Conservation (phyloP, 1,284 basidiomycete genomes). For the Acaromyces ingoldii region DNA sequence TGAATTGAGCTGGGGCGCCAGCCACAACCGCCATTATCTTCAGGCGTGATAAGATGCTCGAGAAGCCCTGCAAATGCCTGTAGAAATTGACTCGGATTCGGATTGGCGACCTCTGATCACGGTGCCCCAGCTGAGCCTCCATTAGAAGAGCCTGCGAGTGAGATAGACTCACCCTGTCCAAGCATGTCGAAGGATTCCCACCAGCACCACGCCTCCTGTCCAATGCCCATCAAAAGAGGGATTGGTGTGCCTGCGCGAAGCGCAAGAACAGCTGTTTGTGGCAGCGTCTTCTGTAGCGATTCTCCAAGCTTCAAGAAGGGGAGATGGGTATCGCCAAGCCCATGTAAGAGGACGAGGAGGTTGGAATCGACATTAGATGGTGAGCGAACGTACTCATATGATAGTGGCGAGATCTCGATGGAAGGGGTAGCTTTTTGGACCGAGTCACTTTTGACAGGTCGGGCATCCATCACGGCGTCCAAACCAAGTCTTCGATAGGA, state of each 20-base stretch:
- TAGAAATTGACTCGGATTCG: slow-evolving; percentile 68
- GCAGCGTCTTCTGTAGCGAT: slow-evolving; percentile 63
- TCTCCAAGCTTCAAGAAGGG: slow-evolving; percentile 71
- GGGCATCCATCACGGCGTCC: too few species aligned
- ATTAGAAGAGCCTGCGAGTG: too few species aligned
- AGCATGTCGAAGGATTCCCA: slow-evolving; percentile 75
- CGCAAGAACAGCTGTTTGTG: slow-evolving; percentile 76
- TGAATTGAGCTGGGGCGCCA: slow-evolving; percentile 71
- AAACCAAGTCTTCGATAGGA: too few species aligned
- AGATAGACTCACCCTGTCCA: slow-evolving; percentile 59
- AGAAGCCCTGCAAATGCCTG: slow-evolving; percentile 60
- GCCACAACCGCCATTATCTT: slow-evolving; percentile 57
- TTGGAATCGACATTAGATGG: slow-evolving; percentile 81
- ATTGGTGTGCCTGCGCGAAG: slow-evolving; percentile 75
- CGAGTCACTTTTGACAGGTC: too few species aligned
- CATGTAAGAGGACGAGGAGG: slow-evolving; percentile 76
- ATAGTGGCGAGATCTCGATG: too few species aligned
- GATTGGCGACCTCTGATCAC: slow-evolving; percentile 51
- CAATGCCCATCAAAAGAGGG: slow-evolving; percentile 74
- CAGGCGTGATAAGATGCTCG: slow-evolving; percentile 57
- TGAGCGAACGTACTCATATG: slow-evolving; percentile 66
- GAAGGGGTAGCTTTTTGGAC: too few species aligned
- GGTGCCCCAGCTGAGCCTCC: background rate
- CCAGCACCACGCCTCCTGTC: slow-evolving; percentile 69
- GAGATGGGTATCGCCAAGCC: slow-evolving; percentile 74